Base-by-base conservation (phyloP, 768 basidiomycete species). In the Coprinopsis cinerea region DNA sequence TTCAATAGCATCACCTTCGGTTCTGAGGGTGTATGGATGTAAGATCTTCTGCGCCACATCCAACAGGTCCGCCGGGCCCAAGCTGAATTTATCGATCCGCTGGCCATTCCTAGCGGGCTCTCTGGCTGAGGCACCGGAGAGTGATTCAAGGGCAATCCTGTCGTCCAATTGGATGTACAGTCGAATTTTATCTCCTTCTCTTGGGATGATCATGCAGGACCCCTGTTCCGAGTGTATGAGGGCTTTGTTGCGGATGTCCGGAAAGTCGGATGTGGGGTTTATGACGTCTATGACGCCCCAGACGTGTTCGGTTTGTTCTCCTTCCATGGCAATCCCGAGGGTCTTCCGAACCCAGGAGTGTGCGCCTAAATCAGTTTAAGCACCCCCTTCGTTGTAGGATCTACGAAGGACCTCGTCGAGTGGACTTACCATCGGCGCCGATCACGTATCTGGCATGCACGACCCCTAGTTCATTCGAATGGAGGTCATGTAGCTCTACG, bases 281-380 rank as follows among this genome's bases (percentile, higher is more conserved):
- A n/a, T n/a, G 44, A 79, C 69, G 63, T 90, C 90, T 17, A 90
- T 65, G 2, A 92, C 89, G 2, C 90, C 90, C 90, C 90, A 92
- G 17, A 91, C 73, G 50, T 77, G 84, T 47, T 90, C 82, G 66
- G 71, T 74, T 53, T 87, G 82, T 61, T 90, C 86, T 4, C 89
- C 89, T 52, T 88, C 79, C 85, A 91, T 85, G 3, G 66, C 59
- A 44, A 91, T 82, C 7, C 72, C 71, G 7, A 88, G 67, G 0
- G 65, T 49, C 52, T 86, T 88, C 22, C 89, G 77, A 20, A 91
- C 85, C 86, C 88, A 90, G 10, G 86, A 89, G 64, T 89, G 88
- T 0, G 87, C 88, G 4, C 86, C 84, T 86, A 44, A n/a, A 22
- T 10, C 35, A 24, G 28, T 47, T 52, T 48, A 6, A 30, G 13